Conservation (phyloP, 176 grass and related monocot species). For the Eremochloa ophiuroides region DNA sequence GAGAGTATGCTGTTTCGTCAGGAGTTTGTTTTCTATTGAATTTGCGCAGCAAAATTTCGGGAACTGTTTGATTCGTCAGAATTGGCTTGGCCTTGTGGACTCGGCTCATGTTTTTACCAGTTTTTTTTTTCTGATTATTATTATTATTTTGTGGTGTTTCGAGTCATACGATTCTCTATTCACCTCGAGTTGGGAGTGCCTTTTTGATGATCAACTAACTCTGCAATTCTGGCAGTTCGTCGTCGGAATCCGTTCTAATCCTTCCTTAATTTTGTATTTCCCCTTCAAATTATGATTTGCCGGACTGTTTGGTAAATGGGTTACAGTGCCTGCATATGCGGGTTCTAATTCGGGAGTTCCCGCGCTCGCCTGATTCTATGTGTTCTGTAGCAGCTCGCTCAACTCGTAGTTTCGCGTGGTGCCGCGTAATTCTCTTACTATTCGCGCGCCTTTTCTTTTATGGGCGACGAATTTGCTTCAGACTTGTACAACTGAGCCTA, state of each 20-base stretch:
- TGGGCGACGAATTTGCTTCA: not conserved
- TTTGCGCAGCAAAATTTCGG: not conserved
- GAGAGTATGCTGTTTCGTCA: not conserved
- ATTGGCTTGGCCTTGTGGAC: not conserved
- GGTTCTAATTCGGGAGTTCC: not conserved
- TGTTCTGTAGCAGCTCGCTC: not conserved
- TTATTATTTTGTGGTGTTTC: not conserved
- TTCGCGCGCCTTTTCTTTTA: not conserved
- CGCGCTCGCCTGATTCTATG: not conserved
- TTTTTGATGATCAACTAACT: not conserved
- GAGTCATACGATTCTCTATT: not conserved
- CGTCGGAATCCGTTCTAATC: not conserved
- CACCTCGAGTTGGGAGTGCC: not conserved
- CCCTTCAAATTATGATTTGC: slow-evolving; percentile 1
- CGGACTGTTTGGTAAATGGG: slow-evolving; percentile 3
- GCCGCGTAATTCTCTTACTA: not conserved
- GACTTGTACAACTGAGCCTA: not conserved
- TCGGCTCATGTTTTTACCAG: not conserved
- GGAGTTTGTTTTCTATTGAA: not conserved
- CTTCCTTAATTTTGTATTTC: not conserved
- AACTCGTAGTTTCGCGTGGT: not conserved
- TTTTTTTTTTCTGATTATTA: not conserved
- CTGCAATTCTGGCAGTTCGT: not conserved
- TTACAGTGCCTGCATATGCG: not conserved
- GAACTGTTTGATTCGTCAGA: slow-evolving; percentile 3